Conservation (phyloP, 495 filamentous ascomycete species). For the Podospora didyma region DNA sequence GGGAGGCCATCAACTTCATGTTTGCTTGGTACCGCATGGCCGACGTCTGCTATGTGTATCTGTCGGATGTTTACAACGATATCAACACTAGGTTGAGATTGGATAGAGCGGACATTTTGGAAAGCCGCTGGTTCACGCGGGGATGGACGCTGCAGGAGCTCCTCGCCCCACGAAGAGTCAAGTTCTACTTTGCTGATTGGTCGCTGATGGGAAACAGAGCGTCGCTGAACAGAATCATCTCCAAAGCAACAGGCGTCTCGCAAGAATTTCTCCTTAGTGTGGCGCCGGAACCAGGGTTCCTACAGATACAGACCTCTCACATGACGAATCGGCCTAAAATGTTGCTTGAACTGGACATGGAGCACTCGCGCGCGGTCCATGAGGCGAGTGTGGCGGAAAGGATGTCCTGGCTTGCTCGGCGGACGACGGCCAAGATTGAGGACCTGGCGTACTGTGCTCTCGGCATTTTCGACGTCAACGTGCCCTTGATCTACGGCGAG, state of each 20-base stretch:
- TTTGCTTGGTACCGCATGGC: slow-evolving; percentile 34
- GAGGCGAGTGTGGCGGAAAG: slow-evolving; percentile 11
- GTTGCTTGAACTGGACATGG: too few species aligned
- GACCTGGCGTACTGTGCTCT: slow-evolving; percentile 20
- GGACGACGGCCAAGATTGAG: slow-evolving; percentile 10
- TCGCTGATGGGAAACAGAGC: slow-evolving; percentile 9
- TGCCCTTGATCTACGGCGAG: slow-evolving; percentile 13
- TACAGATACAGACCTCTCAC: too few species aligned
- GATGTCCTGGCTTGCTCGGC: slow-evolving; percentile 16
- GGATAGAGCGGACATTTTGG: slow-evolving; percentile 26
- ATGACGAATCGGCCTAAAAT: neutral
- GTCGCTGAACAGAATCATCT: neutral
- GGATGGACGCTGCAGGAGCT: too few species aligned
- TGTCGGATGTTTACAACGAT: slow-evolving; percentile 13
- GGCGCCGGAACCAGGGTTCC: too few species aligned
- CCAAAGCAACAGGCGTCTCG: slow-evolving; percentile 8
- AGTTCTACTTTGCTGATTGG: slow-evolving; percentile 31
- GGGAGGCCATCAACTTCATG: slow-evolving; percentile 45
- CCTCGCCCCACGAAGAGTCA: slow-evolving; percentile 26
- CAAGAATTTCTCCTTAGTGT: slow-evolving; percentile 7
- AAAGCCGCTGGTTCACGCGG: slow-evolving; percentile 6
- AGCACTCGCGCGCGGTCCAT: too few species aligned
- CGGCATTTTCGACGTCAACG: slow-evolving; percentile 16
- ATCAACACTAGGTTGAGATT: neutral
- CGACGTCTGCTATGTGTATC: slow-evolving; percentile 27